Evolutionary conservation across 345 rosid species (phyloP), one percentile per base, ranked within the genome.

Genomic region (Clarkia xantiana): DNA sequence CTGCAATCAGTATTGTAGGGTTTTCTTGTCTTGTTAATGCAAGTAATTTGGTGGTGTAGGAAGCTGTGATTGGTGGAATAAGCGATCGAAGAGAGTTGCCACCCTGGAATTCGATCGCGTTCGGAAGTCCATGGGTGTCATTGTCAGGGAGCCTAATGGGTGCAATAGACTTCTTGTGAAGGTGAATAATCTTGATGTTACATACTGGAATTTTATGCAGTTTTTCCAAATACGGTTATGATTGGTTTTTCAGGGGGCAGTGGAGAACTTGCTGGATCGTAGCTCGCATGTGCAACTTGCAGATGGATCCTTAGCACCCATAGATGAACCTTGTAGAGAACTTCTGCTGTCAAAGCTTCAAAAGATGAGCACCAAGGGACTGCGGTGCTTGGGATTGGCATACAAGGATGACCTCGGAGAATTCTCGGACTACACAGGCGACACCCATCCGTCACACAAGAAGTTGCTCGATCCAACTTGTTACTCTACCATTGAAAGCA

Each of bases 81-180:
- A 72, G 70, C 64, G 77, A 65, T 76, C 76, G 4, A 82, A 79
- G 67, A 80, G 62, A 62, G 56, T 89, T 45, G 95, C 94, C 1
- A 85, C 87, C 5, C 61, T 89, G 72, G 97, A 85, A 71, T 84
- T 89, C 70, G 97, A 85, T 69, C 90, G 91, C 18, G 55, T 77
- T 44, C 78, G 95, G 11, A 85, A 85, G 69, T 80, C 97, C 11
- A 89, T 82, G 90, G 77, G 97, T 62, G 80, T 82, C 62, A 81
- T 85, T 54, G 88, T 79, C 34, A 53, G 74, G 20, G 80, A 78
- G 62, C 75, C 84, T n/a, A 62, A 72, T 38, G 90, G 87, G 55
- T 55, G 62, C 18, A 89, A 75, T 62, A 72, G 79, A 47, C 89
- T 89, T 51, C 95, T 89, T 38, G 86, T 82, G 18, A 85, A 89